phyloP scores from a whole-genome alignment of 768 basidiomycete genomes.

The Panaeolus papilionaceus region DNA sequence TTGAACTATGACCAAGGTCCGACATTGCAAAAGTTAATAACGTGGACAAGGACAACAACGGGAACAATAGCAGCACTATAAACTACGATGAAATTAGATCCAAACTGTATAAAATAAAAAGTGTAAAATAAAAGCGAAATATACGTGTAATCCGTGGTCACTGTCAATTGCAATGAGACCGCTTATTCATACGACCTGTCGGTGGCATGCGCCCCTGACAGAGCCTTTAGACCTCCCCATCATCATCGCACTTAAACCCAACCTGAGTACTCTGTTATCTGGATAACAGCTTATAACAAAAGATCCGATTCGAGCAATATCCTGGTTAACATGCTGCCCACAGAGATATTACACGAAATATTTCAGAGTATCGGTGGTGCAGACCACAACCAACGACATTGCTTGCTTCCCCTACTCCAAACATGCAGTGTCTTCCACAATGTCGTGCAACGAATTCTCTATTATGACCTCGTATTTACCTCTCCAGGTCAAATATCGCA shows the following conservation, averaged over 20 bases:
- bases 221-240: not conserved
- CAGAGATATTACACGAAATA: conserved; percentile 29
- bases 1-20: too few relatives aligned
- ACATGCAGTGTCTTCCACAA: conserved; percentile 26
- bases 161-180: too few relatives aligned
- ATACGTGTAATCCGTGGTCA: not conserved
- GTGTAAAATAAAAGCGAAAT: not conserved
- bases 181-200: too few relatives aligned
- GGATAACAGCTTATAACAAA: too few relatives aligned
- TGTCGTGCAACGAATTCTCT: conserved; percentile 25
- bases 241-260: not conserved
- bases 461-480: conserved; percentile 29
- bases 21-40: too few relatives aligned
- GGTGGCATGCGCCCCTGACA: not conserved
- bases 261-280: too few relatives aligned
- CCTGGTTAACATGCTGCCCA: conserved; percentile 15
- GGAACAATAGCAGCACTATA: too few relatives aligned
- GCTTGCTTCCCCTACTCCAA: conserved; percentile 22
- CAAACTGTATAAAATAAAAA: too few relatives aligned
- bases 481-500: conserved; percentile 26
- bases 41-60: too few relatives aligned
- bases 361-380: conserved; percentile 9
- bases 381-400: not conserved
- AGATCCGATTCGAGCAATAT: not conserved
- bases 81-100: too few relatives aligned